Base-by-base conservation (phyloP, 371 early-diverging fungal genomes). In the Globomyces sp. region DNA sequence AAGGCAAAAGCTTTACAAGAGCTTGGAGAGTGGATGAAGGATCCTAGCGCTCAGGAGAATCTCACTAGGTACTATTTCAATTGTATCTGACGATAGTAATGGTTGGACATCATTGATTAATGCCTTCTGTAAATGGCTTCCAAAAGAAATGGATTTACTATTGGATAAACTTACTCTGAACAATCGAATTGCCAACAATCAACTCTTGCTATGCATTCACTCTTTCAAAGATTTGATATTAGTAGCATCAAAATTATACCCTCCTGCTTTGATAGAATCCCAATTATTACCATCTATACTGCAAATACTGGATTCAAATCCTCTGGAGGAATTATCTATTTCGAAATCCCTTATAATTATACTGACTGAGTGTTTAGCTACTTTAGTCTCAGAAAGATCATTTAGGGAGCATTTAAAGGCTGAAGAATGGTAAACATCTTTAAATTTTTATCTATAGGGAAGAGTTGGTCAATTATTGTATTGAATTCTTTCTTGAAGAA, bases 11-110 rank as follows among this genome's bases (percentile, higher is more conserved):
- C 55, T 55, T 40, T 55, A 3, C 40, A 36, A 39, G 55, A 55
- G 36, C 55, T 55, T 5, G 40, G 55, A 55, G 40, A 55, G 13
- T 55, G 55, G 55, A 40, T 55, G 4, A 55, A 55, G 8, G 55
- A 55, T 39, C 55, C 55, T 39, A 55, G 55, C 55, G 39, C 55
- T 55, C 6, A 40, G 55, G 5, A 55, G 39, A 55, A 36, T 55
- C 40, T 55, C 55, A 6, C 24, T 24, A 24, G 24, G 24, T 24
- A 24, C 24, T 24, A 24, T 24, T 24, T 24, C 24, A 24, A 24
- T 24, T 24, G 24, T 24, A 24, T 24, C 24, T 24, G 24, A 24
- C 24, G 24, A 24, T 24, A 40, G 40, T 34, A 39, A 36, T 39
- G 39, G 55, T 13, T 55, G 55, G 55, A 40, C 36, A 39, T 39